Evolutionary conservation across 169 alveolate genomes (phyloP), one percentile per base, ranked within the genome.

Genomic region (Plasmodium falciparum): DNA sequence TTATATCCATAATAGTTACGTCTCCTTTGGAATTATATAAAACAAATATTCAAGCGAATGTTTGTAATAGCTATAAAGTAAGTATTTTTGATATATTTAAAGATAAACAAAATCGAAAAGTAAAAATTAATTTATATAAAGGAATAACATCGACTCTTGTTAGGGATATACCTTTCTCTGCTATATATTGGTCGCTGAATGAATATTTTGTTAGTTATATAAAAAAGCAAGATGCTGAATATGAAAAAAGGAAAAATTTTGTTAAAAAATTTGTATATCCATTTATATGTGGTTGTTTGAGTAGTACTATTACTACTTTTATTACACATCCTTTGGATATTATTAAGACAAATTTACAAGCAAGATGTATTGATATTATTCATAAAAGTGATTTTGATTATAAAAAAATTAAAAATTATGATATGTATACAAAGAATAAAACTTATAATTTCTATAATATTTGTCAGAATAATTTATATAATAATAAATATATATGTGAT

Each of bases 261-360:
- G 39, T 69, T 22, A 69, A 15, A 70, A 83, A 83, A 69, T 69
- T 83, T 62, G 71, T 91, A 2, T 88, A 80, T 70, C 89, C 92
- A 47, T 85, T 91, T 52, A 69, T 91, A 50, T 88, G 91, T 63
- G 94, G 89, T 8, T 73, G 93, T 26, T 22, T 91, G 13, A 88
- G 93, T 63, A 91, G 94, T 24, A 75, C 86, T 8, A 70, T 74
- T 43, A 76, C 93, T 29, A 88, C 95, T 2, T 72, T 75, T 33
- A 47, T 92, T 26, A 92, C 89, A 22, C 95, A 92, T 26, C 95
- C 93, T n/a, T 17, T 92, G 49, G 93, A 88, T 17, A 67, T 74
- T 11, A 69, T 88, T 9, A 86, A 92, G 70, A 92, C 95, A 4
- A 92, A 92, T 45, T 75, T 88, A 73, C 95, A 92, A 86, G 91